These are phyloP conservation scores for Mitragyna speciosa DNA, from an alignment of 257 asterid species.

Conservation along the genomic window DNA sequence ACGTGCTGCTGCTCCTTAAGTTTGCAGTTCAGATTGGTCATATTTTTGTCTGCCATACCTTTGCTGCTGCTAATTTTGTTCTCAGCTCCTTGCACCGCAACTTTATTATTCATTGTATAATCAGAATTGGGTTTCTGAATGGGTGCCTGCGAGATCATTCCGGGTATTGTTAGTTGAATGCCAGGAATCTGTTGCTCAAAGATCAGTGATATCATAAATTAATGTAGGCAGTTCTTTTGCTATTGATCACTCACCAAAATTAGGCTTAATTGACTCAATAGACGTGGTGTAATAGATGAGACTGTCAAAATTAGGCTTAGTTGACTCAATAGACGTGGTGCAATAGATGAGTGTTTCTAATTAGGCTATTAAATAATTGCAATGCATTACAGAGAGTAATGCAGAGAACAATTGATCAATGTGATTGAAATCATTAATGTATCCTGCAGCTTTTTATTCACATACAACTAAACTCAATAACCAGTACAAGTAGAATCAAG, in stretches of 20 bases:
- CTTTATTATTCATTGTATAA: conserved; percentile 14
- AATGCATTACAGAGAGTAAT: no score
- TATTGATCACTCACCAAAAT: neutral
- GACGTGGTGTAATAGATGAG: neutral
- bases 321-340: neutral
- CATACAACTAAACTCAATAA: neutral
- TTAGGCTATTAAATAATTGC: no score
- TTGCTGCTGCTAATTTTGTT: conserved; percentile 31
- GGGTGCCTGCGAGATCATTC: conserved; percentile 28
- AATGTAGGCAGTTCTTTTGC: no score
- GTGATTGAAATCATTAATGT: no score
- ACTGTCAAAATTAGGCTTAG: neutral
- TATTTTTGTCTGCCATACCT: conserved; percentile 13
- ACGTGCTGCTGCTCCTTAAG: conserved; percentile 34
- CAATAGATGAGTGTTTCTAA: neutral
- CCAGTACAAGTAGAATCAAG: no score
- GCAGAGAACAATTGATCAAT: neutral
- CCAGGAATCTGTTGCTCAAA: neutral
- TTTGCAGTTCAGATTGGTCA: conserved; percentile 3
- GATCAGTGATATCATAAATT: neutral
- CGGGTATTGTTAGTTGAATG: neutral
- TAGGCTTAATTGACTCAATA: neutral
- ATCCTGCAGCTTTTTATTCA: neutral
- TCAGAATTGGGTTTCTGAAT: conserved; percentile 51
- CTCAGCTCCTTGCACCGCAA: conserved; percentile 26